Conservation (phyloP, 2,329 filamentous ascomycete species). For the Beauveria brongniartii region DNA sequence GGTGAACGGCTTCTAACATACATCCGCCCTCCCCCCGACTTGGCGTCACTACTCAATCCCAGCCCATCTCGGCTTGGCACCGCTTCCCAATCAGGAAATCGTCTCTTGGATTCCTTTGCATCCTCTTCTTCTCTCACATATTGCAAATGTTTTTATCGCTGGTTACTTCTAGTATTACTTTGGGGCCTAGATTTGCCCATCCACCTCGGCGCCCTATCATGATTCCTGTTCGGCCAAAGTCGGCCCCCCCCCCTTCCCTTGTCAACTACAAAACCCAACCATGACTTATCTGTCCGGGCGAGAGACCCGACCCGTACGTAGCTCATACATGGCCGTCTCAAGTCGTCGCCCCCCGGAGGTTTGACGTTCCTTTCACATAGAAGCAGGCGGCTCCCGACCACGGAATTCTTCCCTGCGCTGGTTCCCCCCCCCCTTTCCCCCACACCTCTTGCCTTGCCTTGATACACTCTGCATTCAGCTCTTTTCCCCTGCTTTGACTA, state of each 20-base stretch:
- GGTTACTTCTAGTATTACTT: neutral
- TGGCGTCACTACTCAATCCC: neutral
- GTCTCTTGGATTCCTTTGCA: neutral
- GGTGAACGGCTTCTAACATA: no score
- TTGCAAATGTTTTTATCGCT: no score
- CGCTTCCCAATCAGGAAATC: neutral
- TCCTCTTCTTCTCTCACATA: neutral
- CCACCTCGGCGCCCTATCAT: neutral
- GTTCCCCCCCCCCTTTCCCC: neutral
- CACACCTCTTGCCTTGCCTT: neutral
- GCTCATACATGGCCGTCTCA: slow-evolving; percentile 8
- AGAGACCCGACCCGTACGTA: neutral
- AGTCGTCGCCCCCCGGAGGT: neutral
- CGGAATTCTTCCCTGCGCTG: neutral
- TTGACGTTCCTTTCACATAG: neutral
- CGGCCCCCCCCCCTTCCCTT: neutral
- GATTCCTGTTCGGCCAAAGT: neutral
- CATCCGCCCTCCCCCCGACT: no score
- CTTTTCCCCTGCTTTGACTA: neutral
- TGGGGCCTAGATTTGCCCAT: no score
- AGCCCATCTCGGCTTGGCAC: neutral
- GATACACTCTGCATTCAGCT: no score
- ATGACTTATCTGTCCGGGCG: neutral
- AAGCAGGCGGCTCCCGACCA: no score
- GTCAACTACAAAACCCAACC: neutral